Base-by-base conservation (phyloP, 805 yeast genomes). In the Saccharomycopsis sp. region DNA sequence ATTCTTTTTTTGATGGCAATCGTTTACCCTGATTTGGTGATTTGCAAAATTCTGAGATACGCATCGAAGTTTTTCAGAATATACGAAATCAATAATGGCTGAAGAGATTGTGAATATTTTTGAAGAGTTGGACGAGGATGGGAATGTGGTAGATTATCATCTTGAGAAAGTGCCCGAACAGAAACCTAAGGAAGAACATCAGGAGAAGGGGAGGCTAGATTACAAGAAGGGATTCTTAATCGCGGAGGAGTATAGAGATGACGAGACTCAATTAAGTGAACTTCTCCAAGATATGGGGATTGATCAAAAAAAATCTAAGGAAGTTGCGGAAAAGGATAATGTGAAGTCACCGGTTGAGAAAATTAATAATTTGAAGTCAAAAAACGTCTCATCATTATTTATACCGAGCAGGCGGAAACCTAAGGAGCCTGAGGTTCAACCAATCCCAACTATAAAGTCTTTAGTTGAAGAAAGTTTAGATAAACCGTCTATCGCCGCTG, bases 61-160 rank as follows among this genome's bases (percentile, higher is more conserved):
- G n/a, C n/a, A n/a, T n/a, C n/a, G n/a, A n/a, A n/a, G n/a, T n/a
- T n/a, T n/a, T n/a, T n/a, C n/a, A n/a, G n/a, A n/a, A n/a, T n/a
- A n/a, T n/a, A n/a, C n/a, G n/a, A n/a, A n/a, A n/a, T n/a, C n/a
- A n/a, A 31, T 6, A 31, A 31, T 31, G 35, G 19, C 9, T 31
- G 44, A 40, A 17, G 41, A 46, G 3, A 14, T 43, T 4, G 21
- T 47, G 5, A 49, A 49, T 29, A 49, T 49, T 27, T 24, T 42
- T 3, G 52, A 49, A 31, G 38, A 41, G 32, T 14, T 49, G 8
- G 52, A 49, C 27, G 52, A 45, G 4, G 50, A 49, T 16, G 52
- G 39, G 21, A 49, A 49, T 28, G 47, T 49, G 6, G 21, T 45
- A 6, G 32, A 42, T 19, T 49, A 23, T 32, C 36, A 39, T 4